Evolutionary conservation across 176 grass and related monocot genomes (phyloP), one percentile per base, ranked within the genome.

Genomic region (Melocanna baccifera): DNA sequence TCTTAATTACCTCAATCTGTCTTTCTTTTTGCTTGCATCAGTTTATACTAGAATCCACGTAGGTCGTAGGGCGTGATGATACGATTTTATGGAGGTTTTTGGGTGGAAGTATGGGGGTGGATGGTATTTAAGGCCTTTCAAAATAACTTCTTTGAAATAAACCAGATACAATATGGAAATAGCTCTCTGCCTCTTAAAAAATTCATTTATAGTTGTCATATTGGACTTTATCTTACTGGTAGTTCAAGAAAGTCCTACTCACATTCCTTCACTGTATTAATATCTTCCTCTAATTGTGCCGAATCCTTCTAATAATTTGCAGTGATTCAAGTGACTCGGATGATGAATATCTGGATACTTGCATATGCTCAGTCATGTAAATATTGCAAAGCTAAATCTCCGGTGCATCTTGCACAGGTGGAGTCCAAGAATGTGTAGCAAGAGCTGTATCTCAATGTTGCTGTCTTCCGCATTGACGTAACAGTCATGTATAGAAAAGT

Each of bases 301-400:
- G 11, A 45, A 58, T 83, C 3, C 29, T 83, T n/a, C 45, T 53
- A 22, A 68, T 62, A 73, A 26, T 63, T 74, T 94, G 62, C 89
- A 94, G 92, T 61, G 92, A 94, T 67, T 72, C 89, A 9, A 91
- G 89, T n/a, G 92, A 94, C 73, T 91, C 92, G 2, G 92, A 94
- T 72, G 92, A 94, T 57, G 92, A 94, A 51, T 94, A 91, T 57
- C 41, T 94, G 81, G 92, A 94, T 84, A 91, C 92, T 81, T 94
- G 92, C 87, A 84, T 94, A 76, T 94, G 92, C 46, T 84, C 85
- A 71, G 20, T 94, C 73, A 94, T 94, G 92, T 94, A 91, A 94
- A 85, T 90, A 91, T 20, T 3, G 12, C 10, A 59, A 40, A 34
- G 73, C 55, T 85, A 67, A 81, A 76, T 63, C 76, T 63, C 42